Conservation (phyloP, 2,329 filamentous ascomycete species). For the Bipolaris gigantea region DNA sequence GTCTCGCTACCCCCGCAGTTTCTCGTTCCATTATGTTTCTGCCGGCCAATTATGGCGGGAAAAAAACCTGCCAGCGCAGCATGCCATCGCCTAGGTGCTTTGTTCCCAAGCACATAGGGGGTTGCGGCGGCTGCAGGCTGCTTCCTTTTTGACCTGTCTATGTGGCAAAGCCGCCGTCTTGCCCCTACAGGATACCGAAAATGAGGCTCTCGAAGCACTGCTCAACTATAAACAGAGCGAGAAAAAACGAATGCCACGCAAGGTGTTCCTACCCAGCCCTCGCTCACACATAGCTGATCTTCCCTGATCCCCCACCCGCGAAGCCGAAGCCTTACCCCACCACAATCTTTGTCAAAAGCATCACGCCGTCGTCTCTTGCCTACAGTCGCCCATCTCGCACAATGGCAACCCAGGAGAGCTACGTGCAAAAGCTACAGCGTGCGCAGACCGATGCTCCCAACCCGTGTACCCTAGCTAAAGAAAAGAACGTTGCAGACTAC, state of each 20-base stretch:
- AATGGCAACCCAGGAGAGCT: conserved; percentile 39
- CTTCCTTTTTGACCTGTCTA: conserved; percentile 22
- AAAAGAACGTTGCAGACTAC: conserved; percentile 26
- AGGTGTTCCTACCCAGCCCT: conserved; percentile 26
- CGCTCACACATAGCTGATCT: conserved; percentile 25
- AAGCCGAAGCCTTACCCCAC: conserved; percentile 25
- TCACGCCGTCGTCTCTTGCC: conserved; percentile 14
- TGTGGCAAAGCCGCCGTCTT: conserved; percentile 28
- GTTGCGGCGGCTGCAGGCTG: conserved; percentile 27
- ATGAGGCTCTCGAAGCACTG: conserved; percentile 30
- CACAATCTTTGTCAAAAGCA: conserved; percentile 17
- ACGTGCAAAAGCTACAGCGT: conserved; percentile 40
- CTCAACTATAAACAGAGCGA: conserved; percentile 38
- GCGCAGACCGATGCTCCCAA: conserved; percentile 14
- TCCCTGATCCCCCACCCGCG: conserved; percentile 28
- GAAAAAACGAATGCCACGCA: conserved; percentile 20
- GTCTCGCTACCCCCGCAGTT: conserved; percentile 31
- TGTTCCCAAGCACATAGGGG: conserved; percentile 23
- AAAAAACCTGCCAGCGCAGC: conserved; percentile 34
- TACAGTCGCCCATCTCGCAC: conserved; percentile 16
- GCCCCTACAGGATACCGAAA: conserved; percentile 24
- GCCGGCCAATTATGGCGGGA: conserved; percentile 33
- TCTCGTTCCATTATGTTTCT: conserved; percentile 26
- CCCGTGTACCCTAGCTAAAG: conserved; percentile 13
- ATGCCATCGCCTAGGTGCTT: conserved; percentile 30